Percentiles rank a stretch among this genome's conserved stretches.
Conservation (phyloP, 75 land plant species). For the Pseudotsuga menziesii region DNA sequence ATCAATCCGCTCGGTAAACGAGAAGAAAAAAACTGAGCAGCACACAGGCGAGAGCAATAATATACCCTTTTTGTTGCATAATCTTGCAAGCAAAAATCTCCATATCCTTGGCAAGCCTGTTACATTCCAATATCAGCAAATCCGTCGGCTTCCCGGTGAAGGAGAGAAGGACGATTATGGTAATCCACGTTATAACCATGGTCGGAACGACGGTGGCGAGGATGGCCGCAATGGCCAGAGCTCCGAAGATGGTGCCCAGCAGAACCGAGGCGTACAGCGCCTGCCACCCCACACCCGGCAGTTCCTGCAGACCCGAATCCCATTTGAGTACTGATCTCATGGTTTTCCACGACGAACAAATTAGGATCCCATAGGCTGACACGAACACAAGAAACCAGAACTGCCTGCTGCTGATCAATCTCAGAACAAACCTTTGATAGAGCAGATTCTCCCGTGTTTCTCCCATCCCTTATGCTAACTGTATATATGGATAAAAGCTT, state of each 20-base stretch:
- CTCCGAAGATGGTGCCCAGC: not conserved
- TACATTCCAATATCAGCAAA: constrained; percentile 43
- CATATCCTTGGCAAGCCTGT: constrained; percentile 44
- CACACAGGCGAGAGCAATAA: constrained; percentile 51
- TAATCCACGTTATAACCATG: constrained; percentile 5
- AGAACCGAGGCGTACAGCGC: constrained; percentile 3
- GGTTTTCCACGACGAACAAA: not conserved
- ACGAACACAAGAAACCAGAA: constrained; percentile 3
- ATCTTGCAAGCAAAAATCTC: constrained; percentile 30
- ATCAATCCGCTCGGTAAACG: not conserved
- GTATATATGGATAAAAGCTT: no score
- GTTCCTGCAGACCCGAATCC: not conserved
- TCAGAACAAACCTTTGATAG: not conserved
- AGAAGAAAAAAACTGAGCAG: constrained; percentile 44
- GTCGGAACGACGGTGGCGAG: not conserved
- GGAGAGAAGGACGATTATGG: constrained; percentile 43
- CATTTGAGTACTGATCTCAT: not conserved
- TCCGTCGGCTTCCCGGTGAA: constrained; percentile 46
- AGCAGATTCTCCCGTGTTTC: no score
- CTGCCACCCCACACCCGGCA: not conserved
- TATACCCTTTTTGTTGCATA: constrained; percentile 46
- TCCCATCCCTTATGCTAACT: no score
- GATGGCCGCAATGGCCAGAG: constrained; percentile 7
- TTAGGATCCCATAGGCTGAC: not conserved
- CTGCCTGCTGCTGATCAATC: not conserved